A percentile compares a stretch with the other conserved stretches of the same genome.
Conservation (phyloP, 2,329 filamentous ascomycete species). For the Cladosporium velox region DNA sequence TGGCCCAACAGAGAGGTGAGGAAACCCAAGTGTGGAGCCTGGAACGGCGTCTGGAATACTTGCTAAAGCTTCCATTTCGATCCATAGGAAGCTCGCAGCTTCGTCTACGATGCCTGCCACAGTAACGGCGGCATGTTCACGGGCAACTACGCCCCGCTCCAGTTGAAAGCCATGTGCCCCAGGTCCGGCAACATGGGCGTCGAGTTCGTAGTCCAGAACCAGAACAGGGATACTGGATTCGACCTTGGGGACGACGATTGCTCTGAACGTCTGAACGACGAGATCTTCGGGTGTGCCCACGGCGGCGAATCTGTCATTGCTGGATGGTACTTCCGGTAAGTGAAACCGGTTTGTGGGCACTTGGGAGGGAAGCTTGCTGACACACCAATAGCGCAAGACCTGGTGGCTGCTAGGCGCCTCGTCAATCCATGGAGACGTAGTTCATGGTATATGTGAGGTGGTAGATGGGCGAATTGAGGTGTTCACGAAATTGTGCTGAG, state of each 20-base stretch:
- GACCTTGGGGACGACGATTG: slow-evolving; percentile 24
- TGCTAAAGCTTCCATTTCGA: not conserved
- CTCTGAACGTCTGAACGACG: slow-evolving; percentile 22
- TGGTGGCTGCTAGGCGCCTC: not conserved
- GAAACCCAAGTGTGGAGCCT: not conserved
- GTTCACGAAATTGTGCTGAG: not conserved
- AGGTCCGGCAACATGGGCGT: slow-evolving; percentile 18
- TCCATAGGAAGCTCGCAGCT: slow-evolving; percentile 16
- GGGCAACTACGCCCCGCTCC: slow-evolving; percentile 22
- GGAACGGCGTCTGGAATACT: not conserved
- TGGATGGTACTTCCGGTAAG: slow-evolving; percentile 21
- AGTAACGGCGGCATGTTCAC: slow-evolving; percentile 25
- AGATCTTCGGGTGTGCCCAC: slow-evolving; percentile 22
- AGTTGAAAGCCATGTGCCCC: slow-evolving; percentile 25
- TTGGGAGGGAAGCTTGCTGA: not conserved
- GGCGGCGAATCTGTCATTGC: slow-evolving; percentile 16
- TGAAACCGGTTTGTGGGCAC: not conserved
- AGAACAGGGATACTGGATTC: slow-evolving; percentile 22
- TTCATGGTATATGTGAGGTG: not conserved
- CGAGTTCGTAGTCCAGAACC: slow-evolving; percentile 24
- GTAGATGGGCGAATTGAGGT: not conserved
- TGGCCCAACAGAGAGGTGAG: slow-evolving; percentile 19
- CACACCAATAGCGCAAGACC: not conserved
- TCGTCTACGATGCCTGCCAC: slow-evolving; percentile 23
- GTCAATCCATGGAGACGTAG: not conserved